Conservation (phyloP, 768 basidiomycete species). For the Boletus subparvulus region DNA sequence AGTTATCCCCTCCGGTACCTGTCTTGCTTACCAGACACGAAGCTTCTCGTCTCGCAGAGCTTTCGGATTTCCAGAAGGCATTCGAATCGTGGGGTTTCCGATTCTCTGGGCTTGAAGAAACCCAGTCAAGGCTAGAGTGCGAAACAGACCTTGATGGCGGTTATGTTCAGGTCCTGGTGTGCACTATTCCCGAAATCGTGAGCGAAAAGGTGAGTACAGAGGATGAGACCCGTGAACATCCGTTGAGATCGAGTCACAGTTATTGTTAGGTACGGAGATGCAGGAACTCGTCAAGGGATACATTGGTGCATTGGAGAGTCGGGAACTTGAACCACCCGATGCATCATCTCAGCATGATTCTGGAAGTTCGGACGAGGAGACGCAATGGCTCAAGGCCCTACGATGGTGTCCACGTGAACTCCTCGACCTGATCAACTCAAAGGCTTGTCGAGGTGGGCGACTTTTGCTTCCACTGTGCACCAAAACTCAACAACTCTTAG, state of each 20-base stretch:
- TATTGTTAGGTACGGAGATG: slow-evolving; percentile 69
- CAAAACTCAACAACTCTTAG: slow-evolving; percentile 40
- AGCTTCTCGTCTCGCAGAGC: slow-evolving; percentile 46
- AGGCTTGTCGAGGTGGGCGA: slow-evolving; percentile 85
- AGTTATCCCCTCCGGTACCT: slow-evolving; percentile 53
- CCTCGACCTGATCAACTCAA: slow-evolving; percentile 86
- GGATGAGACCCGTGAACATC: neutral
- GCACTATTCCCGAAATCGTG: slow-evolving; percentile 66
- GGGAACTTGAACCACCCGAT: slow-evolving; percentile 32
- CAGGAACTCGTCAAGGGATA: slow-evolving; percentile 73
- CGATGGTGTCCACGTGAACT: slow-evolving; percentile 83
- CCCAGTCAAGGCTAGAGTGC: slow-evolving; percentile 16
- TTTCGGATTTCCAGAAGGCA: slow-evolving; percentile 41
- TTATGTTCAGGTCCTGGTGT: slow-evolving; percentile 67
- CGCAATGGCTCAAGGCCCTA: slow-evolving; percentile 66
- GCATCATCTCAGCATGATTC: slow-evolving; percentile 10
- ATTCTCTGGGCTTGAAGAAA: slow-evolving; percentile 42
- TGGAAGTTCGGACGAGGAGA: slow-evolving; percentile 20
- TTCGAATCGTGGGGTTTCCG: slow-evolving; percentile 71
- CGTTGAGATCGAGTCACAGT: slow-evolving; percentile 37
- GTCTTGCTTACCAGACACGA: slow-evolving; percentile 70
- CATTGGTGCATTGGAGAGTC: slow-evolving; percentile 58
- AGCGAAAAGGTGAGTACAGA: slow-evolving; percentile 55
- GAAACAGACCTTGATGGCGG: slow-evolving; percentile 26
- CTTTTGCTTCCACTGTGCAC: neutral